Base-by-base conservation (phyloP, 164 flowering plant genomes). In the Umbellularia californica region DNA sequence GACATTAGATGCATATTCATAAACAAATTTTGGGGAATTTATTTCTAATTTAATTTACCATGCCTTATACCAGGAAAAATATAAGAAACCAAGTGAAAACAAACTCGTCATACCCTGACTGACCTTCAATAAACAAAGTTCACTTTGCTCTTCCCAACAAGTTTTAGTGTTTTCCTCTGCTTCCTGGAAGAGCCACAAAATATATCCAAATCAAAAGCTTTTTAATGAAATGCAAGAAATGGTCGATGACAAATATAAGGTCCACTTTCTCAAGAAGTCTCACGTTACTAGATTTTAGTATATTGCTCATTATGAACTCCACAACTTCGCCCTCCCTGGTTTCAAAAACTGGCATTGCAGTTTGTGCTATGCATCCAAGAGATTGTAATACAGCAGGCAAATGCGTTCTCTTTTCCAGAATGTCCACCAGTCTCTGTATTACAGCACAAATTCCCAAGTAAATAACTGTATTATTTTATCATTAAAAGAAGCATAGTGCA, bases 261-360 rank as follows among this genome's bases (percentile, higher is more conserved):
- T 23, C 15, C 5, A n/a, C 10, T 70, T 30, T 62, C 47, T 19
- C 2, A 60, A 25, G 67, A 81, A 77, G 41, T 25, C 87, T 79
- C 91, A 93, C 99, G 76, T 80, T 81, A 77, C 85, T 81, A 70
- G 83, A 76, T 35, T 83, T 78, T 41, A 95, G 82, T 74, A 95
- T 87, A 69, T 89, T 82, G 80, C 74, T 83, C 77, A 80, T 86
- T 73, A 95, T 89, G 73, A 90, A 95, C 27, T 80, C 92, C 47
- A 81, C 83, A 81, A 95, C 85, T 81, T 95, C 98, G 69, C 73
- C 85, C 84, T 95, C 99, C 78, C 97, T 87, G 70, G 99, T 95
- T 84, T 95, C 99, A 85, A 92, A 95, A 74, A 95, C 91, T 22
- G 98, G 88, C 95, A 90, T 89, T 63, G 99, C 99, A 77, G 89